Evolutionary conservation across 306 rosid species (phyloP), one percentile per base, ranked within the genome.

Genomic region (Acmispon strigosus): DNA sequence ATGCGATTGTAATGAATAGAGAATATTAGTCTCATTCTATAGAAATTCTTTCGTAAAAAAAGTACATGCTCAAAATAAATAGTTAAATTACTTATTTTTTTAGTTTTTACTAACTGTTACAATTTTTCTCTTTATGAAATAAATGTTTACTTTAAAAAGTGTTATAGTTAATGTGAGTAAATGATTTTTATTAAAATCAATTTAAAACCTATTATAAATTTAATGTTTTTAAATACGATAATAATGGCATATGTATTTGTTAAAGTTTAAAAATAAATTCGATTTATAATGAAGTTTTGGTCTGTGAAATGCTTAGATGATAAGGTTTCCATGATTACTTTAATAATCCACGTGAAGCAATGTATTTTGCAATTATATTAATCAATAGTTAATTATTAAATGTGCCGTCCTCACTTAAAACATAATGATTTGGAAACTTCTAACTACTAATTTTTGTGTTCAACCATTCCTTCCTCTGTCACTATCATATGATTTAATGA

Each of bases 361-460:
- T 48, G 65, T 6, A 66, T 41, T 7, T 62, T 64, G 24, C 6
- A 41, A 20, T 45, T 49, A 44, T 17, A 10, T 39, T 45, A 48
- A 61, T 41, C 7, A 75, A 18, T 54, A 66, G 17, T 18, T 61
- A 42, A 72, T 5, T 36, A 67, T 64, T 59, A 11, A 61, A 22
- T 34, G 62, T 48, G 76, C 48, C 74, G 84, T 67, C 76, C 54
- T 65, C 52, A 9, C 60, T 37, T 45, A 20, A 12, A 72, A 72
- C 64, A 27, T 34, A 63, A 69, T 74, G 74, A 74, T 73, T 74
- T 56, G 83, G 80, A 82, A 74, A 74, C 72, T 82, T 58, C 29
- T 29, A 12, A 45, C 49, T 42, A 36, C 49, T 24, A 16, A 69
- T 62, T 41, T 56, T 56, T 62, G 6, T 53, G 66, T 70, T 59